Percentiles rank a stretch among this genome's conserved stretches.
Conservation (phyloP, 129 eudicot species). For the Arctium minus region DNA sequence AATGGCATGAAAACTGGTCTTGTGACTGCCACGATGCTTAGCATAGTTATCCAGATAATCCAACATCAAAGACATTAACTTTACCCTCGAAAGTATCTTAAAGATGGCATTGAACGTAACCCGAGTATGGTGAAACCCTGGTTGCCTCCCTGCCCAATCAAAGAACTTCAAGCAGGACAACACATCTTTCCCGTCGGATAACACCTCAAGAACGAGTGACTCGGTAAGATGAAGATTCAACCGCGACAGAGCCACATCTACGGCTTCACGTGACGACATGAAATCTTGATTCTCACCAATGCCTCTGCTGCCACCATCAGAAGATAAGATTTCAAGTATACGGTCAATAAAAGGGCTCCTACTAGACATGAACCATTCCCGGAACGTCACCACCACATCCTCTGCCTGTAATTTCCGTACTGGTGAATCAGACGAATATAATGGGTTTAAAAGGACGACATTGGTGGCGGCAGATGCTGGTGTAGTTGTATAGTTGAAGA, state of each 20-base stretch:
- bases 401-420: constrained; percentile 9
- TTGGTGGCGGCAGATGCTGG: constrained; percentile 18
- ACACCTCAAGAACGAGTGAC: constrained; percentile 56
- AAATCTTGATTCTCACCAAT: constrained; percentile 10
- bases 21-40: constrained; percentile 20
- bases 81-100: constrained; percentile 48
- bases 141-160: constrained; percentile 91
- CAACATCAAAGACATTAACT: constrained; percentile 48
- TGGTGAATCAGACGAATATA: neutral
- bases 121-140: constrained; percentile 62
- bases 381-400: constrained; percentile 49
- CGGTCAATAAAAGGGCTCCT: constrained; percentile 41
- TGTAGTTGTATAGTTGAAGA: constrained; percentile 16
- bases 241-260: constrained; percentile 35
- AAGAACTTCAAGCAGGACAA: constrained; percentile 70
- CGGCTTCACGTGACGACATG: constrained; percentile 2
- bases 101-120: constrained; percentile 68
- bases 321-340: constrained; percentile 45
- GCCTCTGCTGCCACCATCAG: constrained; percentile 7
- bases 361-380: constrained; percentile 58
- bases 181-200: constrained; percentile 53
- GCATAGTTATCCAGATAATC: constrained; percentile 45
- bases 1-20: constrained; percentile 35
- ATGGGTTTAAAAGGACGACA: constrained; percentile 1
- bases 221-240: constrained; percentile 51